A percentile compares a stretch with the other conserved stretches of the same genome.
Conservation (phyloP, 768 basidiomycete genomes). For the Fomitopsis serialis region DNA sequence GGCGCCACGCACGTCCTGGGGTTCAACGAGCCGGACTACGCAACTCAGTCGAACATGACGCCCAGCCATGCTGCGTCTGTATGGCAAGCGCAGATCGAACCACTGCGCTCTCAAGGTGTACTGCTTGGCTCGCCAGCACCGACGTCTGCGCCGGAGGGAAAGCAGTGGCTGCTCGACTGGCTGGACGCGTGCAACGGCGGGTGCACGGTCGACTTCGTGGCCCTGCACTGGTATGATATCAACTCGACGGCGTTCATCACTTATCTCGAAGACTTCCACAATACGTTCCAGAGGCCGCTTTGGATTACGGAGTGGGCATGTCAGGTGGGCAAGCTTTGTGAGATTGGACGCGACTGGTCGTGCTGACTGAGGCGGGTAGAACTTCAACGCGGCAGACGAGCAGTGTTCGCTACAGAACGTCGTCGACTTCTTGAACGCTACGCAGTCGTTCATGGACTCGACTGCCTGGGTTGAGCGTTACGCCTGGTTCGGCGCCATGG, state of each 20-base stretch:
- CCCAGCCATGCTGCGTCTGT: constrained; percentile 42
- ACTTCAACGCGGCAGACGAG: constrained; percentile 30
- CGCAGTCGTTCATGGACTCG: constrained; percentile 49
- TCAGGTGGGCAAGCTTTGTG: constrained; percentile 20
- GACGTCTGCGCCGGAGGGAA: constrained; percentile 46
- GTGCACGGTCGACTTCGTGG: constrained; percentile 55
- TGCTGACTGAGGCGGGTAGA: constrained; percentile 21
- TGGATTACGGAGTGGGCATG: constrained; percentile 64
- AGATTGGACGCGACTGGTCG: not conserved
- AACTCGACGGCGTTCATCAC: constrained; percentile 48
- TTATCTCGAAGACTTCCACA: constrained; percentile 44
- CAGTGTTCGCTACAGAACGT: constrained; percentile 46
- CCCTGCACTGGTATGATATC: constrained; percentile 54
- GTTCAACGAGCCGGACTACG: constrained; percentile 48
- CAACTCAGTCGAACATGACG: constrained; percentile 45
- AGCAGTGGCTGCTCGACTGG: constrained; percentile 50
- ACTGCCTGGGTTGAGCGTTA: constrained; percentile 52
- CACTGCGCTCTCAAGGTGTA: constrained; percentile 38
- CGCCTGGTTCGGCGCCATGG: constrained; percentile 57
- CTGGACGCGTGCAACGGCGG: constrained; percentile 40
- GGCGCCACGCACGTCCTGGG: constrained; percentile 41
- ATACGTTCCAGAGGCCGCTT: constrained; percentile 45
- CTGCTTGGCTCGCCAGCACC: constrained; percentile 50
- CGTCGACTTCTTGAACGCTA: constrained; percentile 42
- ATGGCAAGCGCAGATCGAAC: constrained; percentile 50